Evolutionary conservation across 441 rosid genomes (phyloP), one percentile per base, ranked within the genome.

Genomic region (Pelargonium hybrid): DNA sequence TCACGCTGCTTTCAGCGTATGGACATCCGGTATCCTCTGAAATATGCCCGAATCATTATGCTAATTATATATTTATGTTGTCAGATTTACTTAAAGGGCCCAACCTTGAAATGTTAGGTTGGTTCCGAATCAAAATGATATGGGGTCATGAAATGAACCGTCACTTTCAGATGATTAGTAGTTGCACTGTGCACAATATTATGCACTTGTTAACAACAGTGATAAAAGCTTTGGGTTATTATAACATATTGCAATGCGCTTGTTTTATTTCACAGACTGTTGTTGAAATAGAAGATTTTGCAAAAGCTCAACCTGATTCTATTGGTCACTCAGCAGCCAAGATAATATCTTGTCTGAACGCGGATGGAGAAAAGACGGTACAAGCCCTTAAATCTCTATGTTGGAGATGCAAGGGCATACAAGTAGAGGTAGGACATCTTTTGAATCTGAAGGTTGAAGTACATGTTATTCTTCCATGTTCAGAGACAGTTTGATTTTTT

Each of bases 351-450:
- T 88, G 80, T 9, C 72, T 90, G 65, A 89, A 92, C 81, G 89
- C 86, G 66, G 86, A 82, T 48, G 90, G 92, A 71, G 93, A 88
- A 71, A 85, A 83, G 72, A 77, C 85, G 39, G 76, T 75, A 0
- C 84, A 87, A 75, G 94, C 97, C 45, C 84, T 94, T 62, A 89
- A 76, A 73, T 88, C 97, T 72, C 71, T 94, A 63, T 90, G 97
- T 77, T 91, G 89, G 85, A 87, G 91, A 84, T 82, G 83, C 70
- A 90, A 88, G 79, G 86, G 93, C 67, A 81, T 94, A 66, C 96
- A 85, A 80, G 97, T 87, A 25, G 97, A 91, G 97, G 98, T 93
- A 86, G 81, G 45, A 71, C 41, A n/a, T 68, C 17, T 34, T 34
- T 5, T 37, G 23, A 57, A 37, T 57, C n/a, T 8, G 15, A 3